phyloP scores from a whole-genome alignment of 305 asterid genomes.

The Rubia peregrina region DNA sequence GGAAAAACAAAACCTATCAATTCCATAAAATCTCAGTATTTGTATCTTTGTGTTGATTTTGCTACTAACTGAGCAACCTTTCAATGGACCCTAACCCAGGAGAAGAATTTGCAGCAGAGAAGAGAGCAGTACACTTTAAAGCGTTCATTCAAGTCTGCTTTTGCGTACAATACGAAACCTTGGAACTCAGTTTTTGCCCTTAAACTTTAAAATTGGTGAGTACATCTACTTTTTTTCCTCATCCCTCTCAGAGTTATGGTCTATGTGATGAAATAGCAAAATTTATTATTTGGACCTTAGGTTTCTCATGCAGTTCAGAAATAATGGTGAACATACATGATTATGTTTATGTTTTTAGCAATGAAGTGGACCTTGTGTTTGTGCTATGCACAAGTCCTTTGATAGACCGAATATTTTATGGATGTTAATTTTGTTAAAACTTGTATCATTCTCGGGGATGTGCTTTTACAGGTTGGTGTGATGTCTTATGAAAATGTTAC shows the following conservation, averaged over 20 bases:
- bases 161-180: conserved; percentile 71
- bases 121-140: too few species aligned
- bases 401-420: not conserved
- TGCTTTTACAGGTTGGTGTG: conserved; percentile 69
- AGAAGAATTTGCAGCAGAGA: too few species aligned
- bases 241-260: conserved; percentile 10
- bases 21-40: too few species aligned
- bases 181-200: conserved; percentile 68
- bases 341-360: conserved; percentile 46
- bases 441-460: conserved; percentile 11
- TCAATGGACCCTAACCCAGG: too few species aligned
- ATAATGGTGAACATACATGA: conserved; percentile 62
- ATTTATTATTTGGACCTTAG: conserved; percentile 30
- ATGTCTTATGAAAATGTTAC: conserved; percentile 96
- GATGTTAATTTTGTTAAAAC: conserved; percentile 11
- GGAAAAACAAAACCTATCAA: too few species aligned
- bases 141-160: too few species aligned
- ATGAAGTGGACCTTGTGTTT: conserved; percentile 64
- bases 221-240: not conserved
- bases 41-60: too few species aligned
- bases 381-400: conserved; percentile 54
- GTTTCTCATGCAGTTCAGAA: conserved; percentile 89
- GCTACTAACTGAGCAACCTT: too few species aligned
- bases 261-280: conserved; percentile 7
- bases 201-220: conserved; percentile 78